Percentiles rank a stretch among this genome's conserved stretches.
These are phyloP conservation scores for Boeremia exigua DNA, from an alignment of 2,329 filamentous ascomycete species.

Conservation along the genomic window DNA sequence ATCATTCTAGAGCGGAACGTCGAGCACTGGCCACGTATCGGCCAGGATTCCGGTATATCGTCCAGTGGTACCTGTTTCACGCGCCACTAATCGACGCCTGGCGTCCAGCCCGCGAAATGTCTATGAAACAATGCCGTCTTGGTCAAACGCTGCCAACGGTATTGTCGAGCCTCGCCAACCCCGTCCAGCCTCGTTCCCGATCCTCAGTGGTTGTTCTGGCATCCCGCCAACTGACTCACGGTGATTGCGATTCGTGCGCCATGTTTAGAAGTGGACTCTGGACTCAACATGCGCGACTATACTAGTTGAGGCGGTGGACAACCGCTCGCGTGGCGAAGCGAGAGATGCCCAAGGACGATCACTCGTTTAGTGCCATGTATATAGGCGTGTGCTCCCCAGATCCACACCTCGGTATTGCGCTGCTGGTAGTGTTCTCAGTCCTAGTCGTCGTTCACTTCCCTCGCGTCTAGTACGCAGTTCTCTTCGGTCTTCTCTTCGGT, in stretches of 20 bases:
- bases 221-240: constrained; percentile 6
- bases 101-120: constrained; percentile 31
- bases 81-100: constrained; percentile 19
- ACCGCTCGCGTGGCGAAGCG: constrained; percentile 5
- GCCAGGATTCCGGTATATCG: constrained; percentile 16
- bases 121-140: constrained; percentile 37
- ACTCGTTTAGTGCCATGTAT: constrained; percentile 10
- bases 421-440: constrained; percentile 28
- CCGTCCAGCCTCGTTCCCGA: constrained; percentile 20
- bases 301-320: constrained; percentile 12
- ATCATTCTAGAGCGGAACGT: constrained; percentile 8
- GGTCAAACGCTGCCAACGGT: constrained; percentile 25
- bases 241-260: constrained; percentile 15
- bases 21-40: constrained; percentile 18
- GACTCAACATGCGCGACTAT: constrained; percentile 24
- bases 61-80: constrained; percentile 31
- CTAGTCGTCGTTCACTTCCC: constrained; percentile 28
- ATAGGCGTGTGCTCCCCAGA: constrained; percentile 12
- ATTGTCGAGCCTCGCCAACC: constrained; percentile 8
- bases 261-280: constrained; percentile 27
- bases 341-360: constrained; percentile 1
- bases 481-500: constrained; percentile 18
- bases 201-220: constrained; percentile 18
- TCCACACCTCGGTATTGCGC: constrained; percentile 20
- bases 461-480: constrained; percentile 45